phyloP scores from a whole-genome alignment of 2,329 filamentous ascomycete species.

The Paramyrothecium sp. region DNA sequence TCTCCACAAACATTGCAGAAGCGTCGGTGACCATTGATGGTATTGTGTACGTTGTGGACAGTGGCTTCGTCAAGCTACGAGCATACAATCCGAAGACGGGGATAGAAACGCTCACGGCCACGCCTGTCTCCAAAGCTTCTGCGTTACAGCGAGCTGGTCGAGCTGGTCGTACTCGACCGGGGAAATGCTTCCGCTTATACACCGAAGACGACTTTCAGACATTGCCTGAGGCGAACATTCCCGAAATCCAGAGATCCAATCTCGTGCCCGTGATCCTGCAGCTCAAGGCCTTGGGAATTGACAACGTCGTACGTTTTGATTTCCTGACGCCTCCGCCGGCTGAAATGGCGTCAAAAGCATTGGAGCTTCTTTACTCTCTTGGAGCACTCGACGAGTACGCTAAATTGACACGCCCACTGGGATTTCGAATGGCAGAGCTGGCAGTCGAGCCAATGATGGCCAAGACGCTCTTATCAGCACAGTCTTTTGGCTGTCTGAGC shows the following conservation, averaged over 20 bases:
- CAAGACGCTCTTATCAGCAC: conserved; percentile 76
- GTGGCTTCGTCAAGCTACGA: conserved; percentile 85
- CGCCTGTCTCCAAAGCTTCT: conserved; percentile 83
- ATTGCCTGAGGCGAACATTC: conserved; percentile 72
- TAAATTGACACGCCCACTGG: conserved; percentile 86
- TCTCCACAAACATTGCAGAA: conserved; percentile 95
- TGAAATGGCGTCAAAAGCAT: conserved; percentile 78
- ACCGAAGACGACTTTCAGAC: conserved; percentile 69
- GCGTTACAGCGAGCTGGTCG: conserved; percentile 89
- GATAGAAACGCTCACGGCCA: conserved; percentile 82
- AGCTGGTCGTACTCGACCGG: conserved; percentile 83
- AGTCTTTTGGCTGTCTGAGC: conserved; percentile 72
- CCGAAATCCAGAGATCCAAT: conserved; percentile 91
- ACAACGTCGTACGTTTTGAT: conserved; percentile 88
- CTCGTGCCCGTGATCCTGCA: conserved; percentile 86
- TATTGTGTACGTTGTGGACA: conserved; percentile 87
- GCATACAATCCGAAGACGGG: conserved; percentile 81
- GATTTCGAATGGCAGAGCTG: conserved; percentile 87
- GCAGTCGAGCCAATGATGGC: conserved; percentile 95
- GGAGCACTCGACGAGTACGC: conserved; percentile 87
- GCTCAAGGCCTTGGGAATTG: conserved; percentile 90
- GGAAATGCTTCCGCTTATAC: conserved; percentile 93
- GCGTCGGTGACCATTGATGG: conserved; percentile 93
- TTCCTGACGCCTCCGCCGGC: conserved; percentile 85
- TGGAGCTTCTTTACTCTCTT: conserved; percentile 84